These are phyloP conservation scores for Cafeteria roenbergensis DNA, from an alignment of 108 stramenopile genomes.

Conservation along the genomic window DNA sequence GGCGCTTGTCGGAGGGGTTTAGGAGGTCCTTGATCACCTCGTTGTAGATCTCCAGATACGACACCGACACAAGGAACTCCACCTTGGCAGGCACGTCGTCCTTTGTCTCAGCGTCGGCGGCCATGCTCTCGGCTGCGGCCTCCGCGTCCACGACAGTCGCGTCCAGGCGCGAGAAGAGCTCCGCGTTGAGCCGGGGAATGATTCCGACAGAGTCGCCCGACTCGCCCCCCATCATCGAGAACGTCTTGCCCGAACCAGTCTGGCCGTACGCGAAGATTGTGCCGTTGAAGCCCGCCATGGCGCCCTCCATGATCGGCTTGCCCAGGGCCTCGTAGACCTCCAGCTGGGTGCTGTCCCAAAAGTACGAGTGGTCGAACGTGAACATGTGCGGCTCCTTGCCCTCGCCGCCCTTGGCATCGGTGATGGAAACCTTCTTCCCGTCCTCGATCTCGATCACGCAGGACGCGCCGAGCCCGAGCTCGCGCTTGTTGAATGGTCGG, in stretches of 20 bases:
- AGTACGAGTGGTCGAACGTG: conserved; percentile 78
- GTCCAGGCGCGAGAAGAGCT: conserved; percentile 23
- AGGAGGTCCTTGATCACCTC: conserved; percentile 92
- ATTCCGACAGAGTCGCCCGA: conserved; percentile 27
- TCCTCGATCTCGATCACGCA: conserved; percentile 20
- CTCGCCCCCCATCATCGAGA: conserved; percentile 12
- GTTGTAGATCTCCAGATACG: conserved; percentile 97
- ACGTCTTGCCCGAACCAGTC: conserved; percentile 27
- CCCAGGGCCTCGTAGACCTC: conserved; percentile 75
- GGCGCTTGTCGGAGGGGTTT: conserved; percentile 41
- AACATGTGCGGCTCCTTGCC: conserved; percentile 56
- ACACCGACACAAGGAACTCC: conserved; percentile 63
- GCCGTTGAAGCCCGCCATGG: conserved; percentile 81
- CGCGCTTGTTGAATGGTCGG: conserved; percentile 37
- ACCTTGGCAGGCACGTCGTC: conserved; percentile 44
- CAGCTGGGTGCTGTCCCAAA: conserved; percentile 53
- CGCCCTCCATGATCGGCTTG: conserved; percentile 64
- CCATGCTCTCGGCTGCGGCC: conserved; percentile 57
- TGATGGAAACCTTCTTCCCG: neutral
- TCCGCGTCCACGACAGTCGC: conserved; percentile 18
- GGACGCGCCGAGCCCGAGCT: conserved; percentile 19
- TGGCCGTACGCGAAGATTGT: conserved; percentile 59
- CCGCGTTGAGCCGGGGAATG: conserved; percentile 35
- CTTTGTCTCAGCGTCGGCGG: conserved; percentile 69
- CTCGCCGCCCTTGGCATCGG: neutral